These are phyloP conservation scores for Aspergillus fructus DNA, from an alignment of 2,329 filamentous ascomycete genomes.

Conservation along the genomic window DNA sequence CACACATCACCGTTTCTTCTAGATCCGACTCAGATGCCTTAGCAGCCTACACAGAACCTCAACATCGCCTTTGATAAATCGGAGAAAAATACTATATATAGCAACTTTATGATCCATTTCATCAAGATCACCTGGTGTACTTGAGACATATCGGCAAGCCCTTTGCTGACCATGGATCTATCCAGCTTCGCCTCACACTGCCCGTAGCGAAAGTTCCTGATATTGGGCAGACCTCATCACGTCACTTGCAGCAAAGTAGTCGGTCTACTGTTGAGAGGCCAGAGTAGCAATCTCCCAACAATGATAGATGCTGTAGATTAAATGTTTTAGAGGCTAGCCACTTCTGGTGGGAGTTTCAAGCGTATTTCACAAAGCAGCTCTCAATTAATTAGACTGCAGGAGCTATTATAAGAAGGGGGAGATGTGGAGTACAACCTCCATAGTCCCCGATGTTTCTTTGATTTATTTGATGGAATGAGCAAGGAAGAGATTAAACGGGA, in stretches of 20 bases:
- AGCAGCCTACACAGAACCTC: too few species aligned
- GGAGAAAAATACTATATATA: too few species aligned
- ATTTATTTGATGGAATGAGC: neutral
- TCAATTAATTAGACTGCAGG: neutral
- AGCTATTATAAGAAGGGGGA: neutral
- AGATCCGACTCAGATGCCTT: too few species aligned
- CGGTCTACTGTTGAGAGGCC: neutral
- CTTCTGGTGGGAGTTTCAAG: neutral
- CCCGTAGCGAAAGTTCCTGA: slow-evolving; percentile 1
- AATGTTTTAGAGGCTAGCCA: too few species aligned
- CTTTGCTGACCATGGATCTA: neutral
- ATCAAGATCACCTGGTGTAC: neutral
- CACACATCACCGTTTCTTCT: too few species aligned
- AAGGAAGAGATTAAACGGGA: too few species aligned
- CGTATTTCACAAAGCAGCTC: neutral
- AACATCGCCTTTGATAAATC: too few species aligned
- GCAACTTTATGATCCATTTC: neutral
- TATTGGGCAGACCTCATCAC: neutral
- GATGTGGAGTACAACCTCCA: neutral
- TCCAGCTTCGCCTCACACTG: neutral
- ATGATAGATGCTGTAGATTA: too few species aligned
- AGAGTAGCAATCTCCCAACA: too few species aligned
- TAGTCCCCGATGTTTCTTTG: neutral
- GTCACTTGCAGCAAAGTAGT: neutral
- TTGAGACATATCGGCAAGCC: neutral